Conservation (phyloP, 257 asterid genomes). For the Rubia yunnanensis region DNA sequence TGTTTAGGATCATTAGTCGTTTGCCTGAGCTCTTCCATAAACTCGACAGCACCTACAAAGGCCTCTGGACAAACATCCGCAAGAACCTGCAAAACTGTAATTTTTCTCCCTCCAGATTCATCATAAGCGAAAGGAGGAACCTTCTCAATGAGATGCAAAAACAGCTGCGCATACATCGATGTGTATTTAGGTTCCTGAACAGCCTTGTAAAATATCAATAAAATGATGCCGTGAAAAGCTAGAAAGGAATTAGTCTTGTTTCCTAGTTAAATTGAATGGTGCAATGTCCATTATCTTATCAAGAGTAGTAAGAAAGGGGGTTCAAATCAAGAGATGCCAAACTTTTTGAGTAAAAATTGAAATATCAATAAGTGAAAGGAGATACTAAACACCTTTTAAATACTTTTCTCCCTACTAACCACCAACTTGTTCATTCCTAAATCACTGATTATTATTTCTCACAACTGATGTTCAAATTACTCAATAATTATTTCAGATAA, state of each 20-base stretch:
- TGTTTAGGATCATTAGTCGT: slow-evolving; percentile 85
- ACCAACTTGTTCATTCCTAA: too few species aligned
- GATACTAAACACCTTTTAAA: too few species aligned
- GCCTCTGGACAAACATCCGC: slow-evolving; percentile 80
- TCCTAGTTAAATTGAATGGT: too few species aligned
- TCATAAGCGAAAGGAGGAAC: slow-evolving; percentile 90
- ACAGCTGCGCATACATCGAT: slow-evolving; percentile 84
- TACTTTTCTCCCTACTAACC: too few species aligned
- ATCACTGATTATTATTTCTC: not conserved
- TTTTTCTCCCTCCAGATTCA: slow-evolving; percentile 82
- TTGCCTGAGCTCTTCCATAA: slow-evolving; percentile 76
- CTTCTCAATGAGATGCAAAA: slow-evolving; percentile 73
- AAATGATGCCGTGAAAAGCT: slow-evolving; percentile 52
- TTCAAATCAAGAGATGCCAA: too few species aligned
- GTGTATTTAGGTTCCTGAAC: slow-evolving; percentile 89
- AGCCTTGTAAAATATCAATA: slow-evolving; percentile 89
- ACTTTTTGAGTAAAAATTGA: too few species aligned
- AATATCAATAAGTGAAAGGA: too few species aligned
- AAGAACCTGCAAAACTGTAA: slow-evolving; percentile 70
- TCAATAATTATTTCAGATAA: slow-evolving; percentile 34
- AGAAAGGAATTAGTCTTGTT: not conserved
- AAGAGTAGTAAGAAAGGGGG: too few species aligned
- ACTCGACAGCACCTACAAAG: slow-evolving; percentile 74
- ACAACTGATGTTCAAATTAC: not conserved
- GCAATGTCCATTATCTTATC: too few species aligned